Evolutionary conservation across 495 filamentous ascomycete species (phyloP), one percentile per base, ranked within the genome.

Genomic region (Lophium mytilinum): DNA sequence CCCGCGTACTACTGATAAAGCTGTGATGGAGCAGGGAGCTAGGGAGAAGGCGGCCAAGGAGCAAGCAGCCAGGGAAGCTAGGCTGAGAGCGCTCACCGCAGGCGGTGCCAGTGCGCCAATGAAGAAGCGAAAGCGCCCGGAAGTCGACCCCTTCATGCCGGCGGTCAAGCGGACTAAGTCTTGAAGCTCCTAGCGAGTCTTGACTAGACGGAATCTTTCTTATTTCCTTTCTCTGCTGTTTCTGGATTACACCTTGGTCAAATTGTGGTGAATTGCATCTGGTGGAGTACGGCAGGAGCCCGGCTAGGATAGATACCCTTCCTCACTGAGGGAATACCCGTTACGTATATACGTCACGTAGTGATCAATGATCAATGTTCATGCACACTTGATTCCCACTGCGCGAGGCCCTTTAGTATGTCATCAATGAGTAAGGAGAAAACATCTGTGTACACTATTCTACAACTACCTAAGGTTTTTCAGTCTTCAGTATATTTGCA

Each of bases 81-180:
- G 45, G 33, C 21, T 48, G 21, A 48, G 33, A 24, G 45, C 45
- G 8, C 14, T 48, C 45, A 48, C 45, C 15, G 21, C 24, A 30
- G 24, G 24, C 24, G 24, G 24, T 3, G 24, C 24, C 3, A 30
- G 24, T 30, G 24, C 24, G 9, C 33, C 34, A 4, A 24, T 47
- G 10, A 11, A n/a, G 15, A 61, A 52, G 40, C 30, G 53, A 17
- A 56, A 49, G 49, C 35, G 57, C 8, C 17, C 35, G 33, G 52
- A 48, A 37, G 18, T 49, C 0, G 40, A 46, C 14, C 37, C 36
- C 5, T 53, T 59, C 33, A 59, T 59, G 50, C 37, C 37, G 12
- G 21, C 37, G 53, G 24, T 30, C 24, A 54, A 53, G 33, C 21
- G 36, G 24, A 42, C 47, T 4, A 53, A 49, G 39, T 17, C 52